Conservation (phyloP, 495 filamentous ascomycete genomes). For the Aspergillus heteromorphus region DNA sequence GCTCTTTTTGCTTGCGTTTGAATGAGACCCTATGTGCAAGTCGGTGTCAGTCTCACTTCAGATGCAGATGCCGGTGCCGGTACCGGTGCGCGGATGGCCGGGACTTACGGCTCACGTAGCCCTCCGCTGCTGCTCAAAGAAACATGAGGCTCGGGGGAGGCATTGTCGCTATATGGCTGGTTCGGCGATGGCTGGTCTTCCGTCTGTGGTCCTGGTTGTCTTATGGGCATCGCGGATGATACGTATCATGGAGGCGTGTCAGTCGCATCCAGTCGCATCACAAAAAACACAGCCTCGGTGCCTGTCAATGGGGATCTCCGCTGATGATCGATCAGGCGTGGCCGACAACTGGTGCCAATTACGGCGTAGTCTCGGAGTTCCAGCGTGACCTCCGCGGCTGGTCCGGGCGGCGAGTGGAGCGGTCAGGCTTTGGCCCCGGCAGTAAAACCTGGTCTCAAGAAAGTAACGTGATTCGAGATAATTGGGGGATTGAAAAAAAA, state of each 20-base stretch:
- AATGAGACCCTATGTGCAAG: constrained; percentile 58
- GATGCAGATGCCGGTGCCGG: neutral
- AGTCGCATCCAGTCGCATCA: constrained; percentile 7
- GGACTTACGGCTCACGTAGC: constrained; percentile 40
- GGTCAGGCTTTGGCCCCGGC: no score
- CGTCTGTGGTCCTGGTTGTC: constrained; percentile 10
- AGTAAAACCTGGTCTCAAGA: no score
- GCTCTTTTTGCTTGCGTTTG: constrained; percentile 74
- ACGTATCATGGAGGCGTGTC: neutral
- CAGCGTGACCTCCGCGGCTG: constrained; percentile 26
- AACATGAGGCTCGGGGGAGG: constrained; percentile 28
- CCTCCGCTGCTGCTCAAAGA: constrained; percentile 47
- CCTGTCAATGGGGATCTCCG: constrained; percentile 7
- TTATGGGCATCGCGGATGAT: constrained; percentile 15
- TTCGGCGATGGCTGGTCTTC: constrained; percentile 10
- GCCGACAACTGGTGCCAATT: constrained; percentile 4
- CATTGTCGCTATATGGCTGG: constrained; percentile 5
- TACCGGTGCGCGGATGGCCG: neutral
- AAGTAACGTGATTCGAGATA: no score
- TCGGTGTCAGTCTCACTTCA: constrained; percentile 19
- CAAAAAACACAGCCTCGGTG: constrained; percentile 14
- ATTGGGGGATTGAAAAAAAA: no score
- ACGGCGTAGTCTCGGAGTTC: constrained; percentile 21
- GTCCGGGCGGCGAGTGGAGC: no score
- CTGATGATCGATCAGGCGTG: neutral